phyloP scores from a whole-genome alignment of 306 rosid species.

The Fragaria nilgerrensis region DNA sequence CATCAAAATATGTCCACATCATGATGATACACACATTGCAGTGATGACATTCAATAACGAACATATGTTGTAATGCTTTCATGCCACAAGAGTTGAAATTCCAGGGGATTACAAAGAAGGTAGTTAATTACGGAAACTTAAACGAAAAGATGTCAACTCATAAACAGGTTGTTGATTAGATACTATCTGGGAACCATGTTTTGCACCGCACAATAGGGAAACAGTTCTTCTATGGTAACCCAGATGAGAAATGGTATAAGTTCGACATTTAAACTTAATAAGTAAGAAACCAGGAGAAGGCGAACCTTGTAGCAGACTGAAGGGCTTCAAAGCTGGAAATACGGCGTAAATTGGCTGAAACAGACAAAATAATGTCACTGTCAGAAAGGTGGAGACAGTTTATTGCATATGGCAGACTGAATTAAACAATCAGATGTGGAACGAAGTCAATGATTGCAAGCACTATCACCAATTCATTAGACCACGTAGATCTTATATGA shows the following conservation, averaged over 20 bases:
- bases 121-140: neutral
- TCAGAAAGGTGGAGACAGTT: neutral
- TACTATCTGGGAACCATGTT: neutral
- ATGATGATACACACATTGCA: neutral
- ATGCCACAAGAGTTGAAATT: neutral
- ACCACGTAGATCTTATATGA: neutral
- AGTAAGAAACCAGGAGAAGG: slow-evolving; percentile 12
- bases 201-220: neutral
- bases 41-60: neutral
- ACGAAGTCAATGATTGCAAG: neutral
- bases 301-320: slow-evolving; percentile 77
- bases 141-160: neutral
- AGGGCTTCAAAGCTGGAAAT: slow-evolving; percentile 86
- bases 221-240: neutral
- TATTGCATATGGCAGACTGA: slow-evolving; percentile 1
- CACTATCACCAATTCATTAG: neutral
- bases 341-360: slow-evolving; percentile 75
- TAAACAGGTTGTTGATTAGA: neutral
- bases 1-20: neutral
- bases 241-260: neutral
- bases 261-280: neutral
- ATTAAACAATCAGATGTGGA: neutral
- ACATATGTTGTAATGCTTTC: neutral
- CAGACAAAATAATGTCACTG: slow-evolving; percentile 9
- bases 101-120: neutral